phyloP scores from a whole-genome alignment of 108 stramenopile species.

The Skeletonema potamos region DNA sequence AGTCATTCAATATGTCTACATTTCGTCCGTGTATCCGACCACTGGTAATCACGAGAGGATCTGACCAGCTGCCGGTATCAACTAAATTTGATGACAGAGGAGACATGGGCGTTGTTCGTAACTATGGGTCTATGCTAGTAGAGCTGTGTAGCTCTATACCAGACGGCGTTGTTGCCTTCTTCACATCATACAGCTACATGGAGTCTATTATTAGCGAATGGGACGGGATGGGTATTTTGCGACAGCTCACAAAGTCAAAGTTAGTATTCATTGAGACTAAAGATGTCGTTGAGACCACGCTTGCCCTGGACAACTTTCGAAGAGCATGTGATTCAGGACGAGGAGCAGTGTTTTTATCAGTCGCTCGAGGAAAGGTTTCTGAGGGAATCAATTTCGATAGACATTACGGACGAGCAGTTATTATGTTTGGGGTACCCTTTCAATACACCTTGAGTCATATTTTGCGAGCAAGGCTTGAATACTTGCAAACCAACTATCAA shows the following conservation, averaged over 20 bases:
- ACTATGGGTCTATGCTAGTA: constrained; percentile 92
- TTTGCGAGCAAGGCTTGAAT: constrained; percentile 93
- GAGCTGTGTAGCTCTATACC: constrained; percentile 90
- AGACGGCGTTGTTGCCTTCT: constrained; percentile 97
- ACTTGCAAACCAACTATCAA: constrained; percentile 90
- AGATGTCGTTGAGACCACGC: constrained; percentile 98
- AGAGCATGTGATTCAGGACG: constrained; percentile 97
- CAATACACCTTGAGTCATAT: constrained; percentile 98
- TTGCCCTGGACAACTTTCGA: constrained; percentile 97
- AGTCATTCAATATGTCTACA: constrained; percentile 96
- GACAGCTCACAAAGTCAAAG: constrained; percentile 91
- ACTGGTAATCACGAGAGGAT: constrained; percentile 94
- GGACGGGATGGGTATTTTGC: constrained; percentile 92
- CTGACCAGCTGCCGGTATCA: constrained; percentile 88
- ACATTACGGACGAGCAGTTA: constrained; percentile 97
- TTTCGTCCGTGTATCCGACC: constrained; percentile 98
- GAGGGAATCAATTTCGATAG: constrained; percentile 99
- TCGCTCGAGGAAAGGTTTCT: constrained; percentile 98
- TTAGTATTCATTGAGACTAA: constrained; percentile 99
- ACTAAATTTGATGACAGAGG: constrained; percentile 90
- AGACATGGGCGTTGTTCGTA: constrained; percentile 90
- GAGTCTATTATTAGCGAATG: constrained; percentile 92
- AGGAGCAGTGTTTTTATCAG: constrained; percentile 98
- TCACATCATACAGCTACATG: constrained; percentile 98
- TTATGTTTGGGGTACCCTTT: constrained; percentile 99